phyloP scores from a whole-genome alignment of 1,284 basidiomycete genomes.

The Pseudomicrostroma phylloplanum region DNA sequence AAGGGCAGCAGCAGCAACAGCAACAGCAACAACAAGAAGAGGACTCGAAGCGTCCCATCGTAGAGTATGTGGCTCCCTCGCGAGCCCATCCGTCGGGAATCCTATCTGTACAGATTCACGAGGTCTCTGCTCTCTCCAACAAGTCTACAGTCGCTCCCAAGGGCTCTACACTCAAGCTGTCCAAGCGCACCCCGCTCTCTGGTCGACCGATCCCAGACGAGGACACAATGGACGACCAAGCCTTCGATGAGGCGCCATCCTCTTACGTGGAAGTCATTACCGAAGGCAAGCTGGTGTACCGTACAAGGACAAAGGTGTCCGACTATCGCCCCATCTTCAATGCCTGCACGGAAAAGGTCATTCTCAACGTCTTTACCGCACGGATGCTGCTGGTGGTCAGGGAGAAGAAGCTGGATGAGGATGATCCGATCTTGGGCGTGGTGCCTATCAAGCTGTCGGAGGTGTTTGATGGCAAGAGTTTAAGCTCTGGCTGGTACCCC shows the following conservation, averaged over 20 bases:
- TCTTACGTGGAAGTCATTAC: conserved; percentile 10
- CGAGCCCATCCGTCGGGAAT: conserved; percentile 5
- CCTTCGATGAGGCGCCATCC: conserved; percentile 9
- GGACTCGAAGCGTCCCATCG: not conserved
- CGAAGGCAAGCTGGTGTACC: conserved; percentile 7
- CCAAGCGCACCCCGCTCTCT: not conserved
- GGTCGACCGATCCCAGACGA: conserved; percentile 3
- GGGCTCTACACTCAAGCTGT: not conserved
- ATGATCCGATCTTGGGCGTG: conserved; percentile 8
- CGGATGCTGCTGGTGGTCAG: conserved; percentile 7
- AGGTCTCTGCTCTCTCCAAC: conserved; percentile 7
- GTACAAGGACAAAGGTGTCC: conserved; percentile 9
- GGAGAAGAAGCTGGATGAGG: conserved; percentile 8
- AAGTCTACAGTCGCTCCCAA: not conserved
- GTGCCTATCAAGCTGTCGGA: conserved; percentile 9
- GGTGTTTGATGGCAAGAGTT: not conserved
- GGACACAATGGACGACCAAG: not conserved
- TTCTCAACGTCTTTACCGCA: not conserved
- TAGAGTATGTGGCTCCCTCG: conserved; percentile 1
- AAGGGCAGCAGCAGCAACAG: not conserved
- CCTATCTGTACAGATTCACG: conserved; percentile 8
- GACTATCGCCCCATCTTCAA: conserved; percentile 10
- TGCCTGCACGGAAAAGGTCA: conserved; percentile 11
- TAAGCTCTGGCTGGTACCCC: conserved; percentile 1
- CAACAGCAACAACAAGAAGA: conserved; percentile 3